These are phyloP conservation scores for Murraya koenigii DNA, from an alignment of 345 rosid genomes.

Conservation along the genomic window DNA sequence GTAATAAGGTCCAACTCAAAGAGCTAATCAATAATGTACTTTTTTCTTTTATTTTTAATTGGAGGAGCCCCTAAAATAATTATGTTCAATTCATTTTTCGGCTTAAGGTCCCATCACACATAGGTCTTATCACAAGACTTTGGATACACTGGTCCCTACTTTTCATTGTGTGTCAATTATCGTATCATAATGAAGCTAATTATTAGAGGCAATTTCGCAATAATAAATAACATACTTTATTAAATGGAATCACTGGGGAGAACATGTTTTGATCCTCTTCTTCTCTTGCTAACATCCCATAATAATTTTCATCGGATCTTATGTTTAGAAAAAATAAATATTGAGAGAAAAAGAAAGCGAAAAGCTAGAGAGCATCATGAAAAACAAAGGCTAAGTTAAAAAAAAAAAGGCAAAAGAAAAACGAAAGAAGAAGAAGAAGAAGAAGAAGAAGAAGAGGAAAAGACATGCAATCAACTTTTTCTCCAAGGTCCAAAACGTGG, in stretches of 20 bases:
- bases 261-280: neutral
- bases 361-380: neutral
- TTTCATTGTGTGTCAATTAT: neutral
- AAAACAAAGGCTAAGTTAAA: neutral
- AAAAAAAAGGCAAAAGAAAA: neutral
- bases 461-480: conserved; percentile 30
- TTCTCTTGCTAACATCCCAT: neutral
- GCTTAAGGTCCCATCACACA: neutral
- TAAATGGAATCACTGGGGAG: neutral
- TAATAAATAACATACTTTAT: neutral
- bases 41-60: neutral
- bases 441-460: neutral
- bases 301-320: neutral
- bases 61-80: neutral
- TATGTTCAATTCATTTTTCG: neutral
- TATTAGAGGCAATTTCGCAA: neutral
- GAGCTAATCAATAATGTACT: neutral
- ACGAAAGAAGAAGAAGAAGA: too few relatives aligned
- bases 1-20: neutral
- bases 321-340: neutral
- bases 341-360: too few relatives aligned
- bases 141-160: neutral
- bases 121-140: neutral
- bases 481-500: conserved; percentile 26
- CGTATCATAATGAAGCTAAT: neutral